Evolutionary conservation across 2,329 filamentous ascomycete species (phyloP).

Genomic region (Parastagonospora nodorum): DNA sequence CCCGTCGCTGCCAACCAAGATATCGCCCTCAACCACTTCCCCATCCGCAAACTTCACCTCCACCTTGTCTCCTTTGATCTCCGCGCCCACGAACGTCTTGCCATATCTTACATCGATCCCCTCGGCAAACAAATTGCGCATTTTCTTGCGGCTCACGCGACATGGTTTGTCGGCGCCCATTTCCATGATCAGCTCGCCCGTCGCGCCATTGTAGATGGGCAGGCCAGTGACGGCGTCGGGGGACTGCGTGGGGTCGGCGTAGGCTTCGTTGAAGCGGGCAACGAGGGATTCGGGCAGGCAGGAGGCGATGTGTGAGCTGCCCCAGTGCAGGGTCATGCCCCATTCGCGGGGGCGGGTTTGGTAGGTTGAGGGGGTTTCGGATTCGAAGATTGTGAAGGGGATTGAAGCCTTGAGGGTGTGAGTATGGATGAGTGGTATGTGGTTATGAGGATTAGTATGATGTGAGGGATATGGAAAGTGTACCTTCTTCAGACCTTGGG

Average conservation of each 20-base stretch:
- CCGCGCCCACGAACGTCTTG: conserved; percentile 16
- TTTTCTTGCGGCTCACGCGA: conserved; percentile 26
- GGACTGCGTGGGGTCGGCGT: conserved; percentile 21
- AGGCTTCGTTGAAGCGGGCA: conserved; percentile 28
- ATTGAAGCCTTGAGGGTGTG: background rate
- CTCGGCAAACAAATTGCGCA: conserved; percentile 28
- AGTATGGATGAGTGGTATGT: background rate
- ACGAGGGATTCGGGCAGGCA: conserved; percentile 23
- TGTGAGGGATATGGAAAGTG: no score
- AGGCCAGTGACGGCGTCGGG: conserved; percentile 24
- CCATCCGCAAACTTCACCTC: conserved; percentile 26
- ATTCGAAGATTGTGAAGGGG: conserved; percentile 20
- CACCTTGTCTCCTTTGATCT: conserved; percentile 17
- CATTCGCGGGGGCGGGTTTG: conserved; percentile 30
- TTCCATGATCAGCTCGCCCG: conserved; percentile 26
- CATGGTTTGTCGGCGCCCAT: conserved; percentile 26
- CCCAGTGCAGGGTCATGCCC: conserved; percentile 36
- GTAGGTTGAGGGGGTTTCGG: conserved; percentile 13
- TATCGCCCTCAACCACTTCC: conserved; percentile 17
- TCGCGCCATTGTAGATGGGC: conserved; percentile 31
- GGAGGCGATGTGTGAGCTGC: conserved; percentile 18
- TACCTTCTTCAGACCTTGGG: conserved; percentile 5
- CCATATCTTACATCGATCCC: conserved; percentile 28
- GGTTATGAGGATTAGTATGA: no score
- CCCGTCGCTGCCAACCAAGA: conserved; percentile 28